A percentile compares a stretch with the other conserved stretches of the same genome.
Conservation (phyloP, 805 yeast genomes). For the Saturnispora galanensis region DNA sequence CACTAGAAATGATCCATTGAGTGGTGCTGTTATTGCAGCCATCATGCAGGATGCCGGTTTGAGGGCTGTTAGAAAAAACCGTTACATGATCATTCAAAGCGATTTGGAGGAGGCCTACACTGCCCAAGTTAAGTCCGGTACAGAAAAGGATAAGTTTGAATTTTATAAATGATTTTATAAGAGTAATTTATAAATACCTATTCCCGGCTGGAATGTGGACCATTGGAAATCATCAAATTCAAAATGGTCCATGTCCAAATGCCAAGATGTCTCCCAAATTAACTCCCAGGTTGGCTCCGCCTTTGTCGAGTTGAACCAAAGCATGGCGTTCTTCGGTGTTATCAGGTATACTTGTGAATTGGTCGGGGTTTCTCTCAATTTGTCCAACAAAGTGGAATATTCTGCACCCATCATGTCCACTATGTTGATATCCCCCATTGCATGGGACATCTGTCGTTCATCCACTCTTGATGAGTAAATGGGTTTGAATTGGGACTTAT, state of each 20-base stretch:
- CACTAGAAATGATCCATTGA: conserved; percentile 89
- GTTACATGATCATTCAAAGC: conserved; percentile 91
- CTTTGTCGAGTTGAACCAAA: conserved; percentile 8
- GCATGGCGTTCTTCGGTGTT: conserved; percentile 23
- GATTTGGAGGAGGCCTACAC: conserved; percentile 98
- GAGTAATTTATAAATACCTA: conserved; percentile 38
- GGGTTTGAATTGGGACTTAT: conserved; percentile 1
- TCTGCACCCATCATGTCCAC: conserved; percentile 41
- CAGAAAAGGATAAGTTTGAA: conserved; percentile 94
- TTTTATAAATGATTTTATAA: conserved; percentile 61
- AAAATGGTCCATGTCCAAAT: conserved; percentile 68
- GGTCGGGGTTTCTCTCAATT: conserved; percentile 1
- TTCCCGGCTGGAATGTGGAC: conserved; percentile 49
- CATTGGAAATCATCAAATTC: conserved; percentile 35
- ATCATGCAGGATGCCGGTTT: conserved; percentile 99
- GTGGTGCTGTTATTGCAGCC: conserved; percentile 97
- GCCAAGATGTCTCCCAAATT: conserved; percentile 34
- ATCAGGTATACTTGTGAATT: conserved; percentile 15
- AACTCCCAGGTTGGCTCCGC: conserved; percentile 22
- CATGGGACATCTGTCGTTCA: background rate
- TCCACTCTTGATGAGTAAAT: background rate
- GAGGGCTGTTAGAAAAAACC: conserved; percentile 95
- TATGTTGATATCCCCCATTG: conserved; percentile 12
- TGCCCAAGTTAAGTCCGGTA: conserved; percentile 89
- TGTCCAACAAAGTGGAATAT: conserved; percentile 15